Base-by-base conservation (phyloP, 345 rosid species). In the Syzygium grande region DNA sequence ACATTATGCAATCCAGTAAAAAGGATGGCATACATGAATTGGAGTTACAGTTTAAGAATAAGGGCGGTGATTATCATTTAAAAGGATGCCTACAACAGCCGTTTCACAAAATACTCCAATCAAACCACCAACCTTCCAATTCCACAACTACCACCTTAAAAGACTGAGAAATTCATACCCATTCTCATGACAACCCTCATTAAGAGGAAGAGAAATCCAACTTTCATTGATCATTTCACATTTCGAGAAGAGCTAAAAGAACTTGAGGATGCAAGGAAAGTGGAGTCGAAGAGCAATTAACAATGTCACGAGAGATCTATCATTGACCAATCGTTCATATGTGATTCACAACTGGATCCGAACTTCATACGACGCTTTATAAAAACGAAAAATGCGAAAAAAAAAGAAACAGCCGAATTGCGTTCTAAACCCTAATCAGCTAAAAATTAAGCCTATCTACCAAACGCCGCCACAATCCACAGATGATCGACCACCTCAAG, bases 401-500 rank as follows among this genome's bases (percentile, higher is more conserved):
- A n/a, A 13, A 9, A 5, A 73, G 46, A 22, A 9, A 30, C 11
- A 11, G 73, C 73, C 12, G 5, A 41, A 10, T 14, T 34, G 34
- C 17, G 4, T 68, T 9, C 13, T 41, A 19, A 73, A 73, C 83
- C 27, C 49, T 73, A 73, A 73, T 73, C 49, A 22, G 14, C 83
- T 38, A 73, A 73, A 34, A 19, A 73, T 38, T 4, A 73, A 73
- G 8, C 27, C 49, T 73, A 73, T 73, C 83, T n/a, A n/a, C 53
- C 85, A 29, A 84, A 84, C 21, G 25, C 41, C 85, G 14, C 58
- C 65, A 38, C 46, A 23, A 85, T 27, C 43, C 61, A 38, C 49
- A 2, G 61, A 53, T 2, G 41, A 84, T 27, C 34, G 59, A 17
- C 10, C 85, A 43, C 85, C 85, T 85, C 63, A 95, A 91, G 95